A percentile compares a stretch with the other conserved stretches of the same genome.
Conservation (phyloP, 2,329 filamentous ascomycete species). For the Colletotrichum graminicola region DNA sequence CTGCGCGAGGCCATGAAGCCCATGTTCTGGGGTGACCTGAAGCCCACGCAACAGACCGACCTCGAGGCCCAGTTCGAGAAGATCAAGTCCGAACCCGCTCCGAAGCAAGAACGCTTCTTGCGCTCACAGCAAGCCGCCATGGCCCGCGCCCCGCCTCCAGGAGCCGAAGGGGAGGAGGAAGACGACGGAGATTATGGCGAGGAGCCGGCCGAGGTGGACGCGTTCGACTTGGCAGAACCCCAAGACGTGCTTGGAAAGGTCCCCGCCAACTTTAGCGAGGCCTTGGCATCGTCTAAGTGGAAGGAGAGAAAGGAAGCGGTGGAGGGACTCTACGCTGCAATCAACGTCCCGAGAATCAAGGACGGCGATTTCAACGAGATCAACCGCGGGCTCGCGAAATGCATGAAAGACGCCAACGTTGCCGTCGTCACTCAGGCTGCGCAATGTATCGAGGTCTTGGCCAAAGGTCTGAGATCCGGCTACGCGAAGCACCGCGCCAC, state of each 20-base stretch:
- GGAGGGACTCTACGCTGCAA: slow-evolving; percentile 79
- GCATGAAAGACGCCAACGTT: slow-evolving; percentile 99
- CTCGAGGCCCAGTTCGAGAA: slow-evolving; percentile 95
- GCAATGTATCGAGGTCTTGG: slow-evolving; percentile 90
- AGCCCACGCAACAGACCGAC: slow-evolving; percentile 94
- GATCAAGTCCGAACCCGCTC: slow-evolving; percentile 85
- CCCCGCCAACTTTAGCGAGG: slow-evolving; percentile 84
- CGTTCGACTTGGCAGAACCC: slow-evolving; percentile 84
- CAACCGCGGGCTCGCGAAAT: slow-evolving; percentile 86
- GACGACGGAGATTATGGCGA: slow-evolving; percentile 71
- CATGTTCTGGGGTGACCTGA: slow-evolving; percentile 95
- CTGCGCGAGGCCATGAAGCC: slow-evolving; percentile 98
- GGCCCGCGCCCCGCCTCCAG: slow-evolving; percentile 74
- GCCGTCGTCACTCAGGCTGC: slow-evolving; percentile 93
- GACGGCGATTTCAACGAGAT: slow-evolving; percentile 91
- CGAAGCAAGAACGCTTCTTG: slow-evolving; percentile 91
- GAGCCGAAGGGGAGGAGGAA: slow-evolving; percentile 68
- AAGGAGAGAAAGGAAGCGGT: slow-evolving; percentile 97
- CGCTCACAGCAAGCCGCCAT: slow-evolving; percentile 89
- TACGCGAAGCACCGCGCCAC: slow-evolving; percentile 85
- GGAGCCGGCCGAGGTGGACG: slow-evolving; percentile 80
- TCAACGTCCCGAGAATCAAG: slow-evolving; percentile 92
- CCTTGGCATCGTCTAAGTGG: slow-evolving; percentile 93
- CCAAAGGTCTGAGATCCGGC: slow-evolving; percentile 82
- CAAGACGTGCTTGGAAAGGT: slow-evolving; percentile 88